phyloP scores from a whole-genome alignment of 352 stramenopile genomes.

The Aphanomyces euteiches region DNA sequence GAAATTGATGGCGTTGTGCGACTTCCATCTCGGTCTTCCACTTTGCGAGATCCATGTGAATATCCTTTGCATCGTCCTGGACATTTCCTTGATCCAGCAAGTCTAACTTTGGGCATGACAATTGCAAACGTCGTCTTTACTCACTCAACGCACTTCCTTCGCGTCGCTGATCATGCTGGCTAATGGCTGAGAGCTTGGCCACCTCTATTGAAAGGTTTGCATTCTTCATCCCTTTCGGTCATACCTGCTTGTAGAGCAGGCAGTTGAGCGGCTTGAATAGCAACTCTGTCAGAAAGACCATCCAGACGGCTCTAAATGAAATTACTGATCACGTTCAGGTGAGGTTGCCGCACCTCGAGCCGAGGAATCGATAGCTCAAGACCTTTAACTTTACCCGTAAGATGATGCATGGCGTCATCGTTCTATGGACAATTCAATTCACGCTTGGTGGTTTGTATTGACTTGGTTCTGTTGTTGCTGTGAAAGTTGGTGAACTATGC shows the following conservation, averaged over 20 bases:
- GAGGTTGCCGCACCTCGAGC: slow-evolving; percentile 1
- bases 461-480: neutral
- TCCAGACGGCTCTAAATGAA: slow-evolving; percentile 46
- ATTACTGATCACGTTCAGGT: neutral
- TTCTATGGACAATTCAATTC: neutral
- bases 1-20: slow-evolving; percentile 5
- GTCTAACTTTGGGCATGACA: too few relatives aligned
- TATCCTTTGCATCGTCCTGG: slow-evolving; percentile 39
- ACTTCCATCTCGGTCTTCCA: slow-evolving; percentile 27
- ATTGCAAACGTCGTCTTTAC: too few relatives aligned
- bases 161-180: too few relatives aligned
- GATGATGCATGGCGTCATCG: slow-evolving; percentile 4
- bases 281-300: slow-evolving; percentile 53
- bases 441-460: neutral
- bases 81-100: too few relatives aligned
- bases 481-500: neutral
- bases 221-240: slow-evolving; percentile 8
- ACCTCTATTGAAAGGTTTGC: too few relatives aligned
- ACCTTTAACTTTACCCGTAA: slow-evolving; percentile 19
- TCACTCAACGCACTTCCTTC: too few relatives aligned
- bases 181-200: too few relatives aligned
- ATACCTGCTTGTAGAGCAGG: slow-evolving; percentile 23
- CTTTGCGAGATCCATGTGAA: neutral
- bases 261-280: slow-evolving; percentile 35
- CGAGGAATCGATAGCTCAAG: slow-evolving; percentile 16